Conservation (phyloP, 208 protist genomes). For the Strigomonas culicis region DNA sequence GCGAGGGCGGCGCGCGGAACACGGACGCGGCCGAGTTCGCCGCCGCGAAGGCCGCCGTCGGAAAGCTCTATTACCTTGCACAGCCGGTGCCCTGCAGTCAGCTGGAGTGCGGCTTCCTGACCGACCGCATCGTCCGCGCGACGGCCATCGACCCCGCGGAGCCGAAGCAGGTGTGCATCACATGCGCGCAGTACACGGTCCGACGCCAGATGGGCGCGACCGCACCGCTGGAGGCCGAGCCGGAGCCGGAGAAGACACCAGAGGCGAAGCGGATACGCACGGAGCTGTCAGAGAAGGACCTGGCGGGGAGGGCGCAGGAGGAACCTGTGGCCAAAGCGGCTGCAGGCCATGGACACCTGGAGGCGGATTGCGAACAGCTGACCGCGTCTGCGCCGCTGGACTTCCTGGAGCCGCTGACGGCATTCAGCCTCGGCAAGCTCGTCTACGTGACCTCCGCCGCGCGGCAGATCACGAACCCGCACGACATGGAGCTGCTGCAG, state of each 20-base stretch:
- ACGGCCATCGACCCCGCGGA: slow-evolving; percentile 45
- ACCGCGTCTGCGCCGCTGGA: slow-evolving; percentile 32
- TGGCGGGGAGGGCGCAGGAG: slow-evolving; percentile 18
- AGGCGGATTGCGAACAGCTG: slow-evolving; percentile 2
- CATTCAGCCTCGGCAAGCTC: slow-evolving; percentile 43
- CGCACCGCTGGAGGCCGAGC: not conserved
- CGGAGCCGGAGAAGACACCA: not conserved
- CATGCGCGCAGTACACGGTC: slow-evolving; percentile 32
- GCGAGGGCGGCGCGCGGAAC: not conserved
- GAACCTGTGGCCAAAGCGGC: slow-evolving; percentile 1
- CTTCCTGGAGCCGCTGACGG: slow-evolving; percentile 55
- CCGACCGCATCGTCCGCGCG: slow-evolving; percentile 69
- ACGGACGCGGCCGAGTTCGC: slow-evolving; percentile 31
- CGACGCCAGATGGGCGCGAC: not conserved
- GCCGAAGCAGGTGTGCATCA: slow-evolving; percentile 45
- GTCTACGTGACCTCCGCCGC: slow-evolving; percentile 56
- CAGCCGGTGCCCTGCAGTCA: slow-evolving; percentile 51
- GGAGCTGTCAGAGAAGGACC: not conserved
- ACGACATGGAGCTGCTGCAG: slow-evolving; percentile 50
- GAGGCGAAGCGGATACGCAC: not conserved
- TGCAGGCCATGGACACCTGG: no score
- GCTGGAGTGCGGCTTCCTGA: slow-evolving; percentile 19
- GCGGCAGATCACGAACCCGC: slow-evolving; percentile 57
- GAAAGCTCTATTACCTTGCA: slow-evolving; percentile 55
- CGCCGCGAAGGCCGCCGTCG: slow-evolving; percentile 36